These are phyloP conservation scores for Penicillium fimorum DNA, from an alignment of 495 filamentous ascomycete species.

Conservation along the genomic window DNA sequence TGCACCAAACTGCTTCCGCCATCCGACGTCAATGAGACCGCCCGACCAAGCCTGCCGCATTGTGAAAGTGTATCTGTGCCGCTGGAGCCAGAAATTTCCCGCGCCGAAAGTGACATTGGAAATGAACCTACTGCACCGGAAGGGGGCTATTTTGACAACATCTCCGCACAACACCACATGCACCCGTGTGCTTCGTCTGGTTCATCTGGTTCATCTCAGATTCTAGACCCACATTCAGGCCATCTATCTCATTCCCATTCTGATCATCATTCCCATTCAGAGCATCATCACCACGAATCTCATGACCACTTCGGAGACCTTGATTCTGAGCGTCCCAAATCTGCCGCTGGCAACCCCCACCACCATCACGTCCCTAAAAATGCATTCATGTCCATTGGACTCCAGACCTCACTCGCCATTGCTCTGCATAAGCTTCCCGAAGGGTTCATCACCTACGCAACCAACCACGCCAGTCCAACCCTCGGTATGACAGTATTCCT, in stretches of 20 bases:
- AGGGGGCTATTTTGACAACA: conserved; percentile 19
- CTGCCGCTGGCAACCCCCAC: conserved; percentile 53
- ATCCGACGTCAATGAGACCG: conserved; percentile 12
- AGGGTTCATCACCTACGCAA: conserved; percentile 97
- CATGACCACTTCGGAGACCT: conserved; percentile 24
- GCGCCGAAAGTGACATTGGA: conserved; percentile 2
- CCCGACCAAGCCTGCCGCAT: conserved; percentile 10
- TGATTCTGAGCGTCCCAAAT: conserved; percentile 22
- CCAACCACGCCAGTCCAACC: conserved; percentile 87
- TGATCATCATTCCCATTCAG: conserved; percentile 10
- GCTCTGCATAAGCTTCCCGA: conserved; percentile 96
- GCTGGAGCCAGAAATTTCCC: conserved; percentile 5
- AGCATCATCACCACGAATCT: conserved; percentile 10
- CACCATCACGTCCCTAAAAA: conserved; percentile 98
- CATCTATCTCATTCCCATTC: conserved; percentile 1
- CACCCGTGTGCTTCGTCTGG: conserved; percentile 12
- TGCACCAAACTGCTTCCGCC: conserved; percentile 51
- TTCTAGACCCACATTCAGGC: neutral
- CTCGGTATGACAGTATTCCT: conserved; percentile 91
- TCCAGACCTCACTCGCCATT: conserved; percentile 92
- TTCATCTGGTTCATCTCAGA: conserved; percentile 20
- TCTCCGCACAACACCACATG: conserved; percentile 15
- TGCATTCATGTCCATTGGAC: conserved; percentile 85
- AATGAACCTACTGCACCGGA: conserved; percentile 8
- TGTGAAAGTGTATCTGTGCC: conserved; percentile 21